Conservation (phyloP, 2,329 filamentous ascomycete species). For the Trichoderma guizhouense region DNA sequence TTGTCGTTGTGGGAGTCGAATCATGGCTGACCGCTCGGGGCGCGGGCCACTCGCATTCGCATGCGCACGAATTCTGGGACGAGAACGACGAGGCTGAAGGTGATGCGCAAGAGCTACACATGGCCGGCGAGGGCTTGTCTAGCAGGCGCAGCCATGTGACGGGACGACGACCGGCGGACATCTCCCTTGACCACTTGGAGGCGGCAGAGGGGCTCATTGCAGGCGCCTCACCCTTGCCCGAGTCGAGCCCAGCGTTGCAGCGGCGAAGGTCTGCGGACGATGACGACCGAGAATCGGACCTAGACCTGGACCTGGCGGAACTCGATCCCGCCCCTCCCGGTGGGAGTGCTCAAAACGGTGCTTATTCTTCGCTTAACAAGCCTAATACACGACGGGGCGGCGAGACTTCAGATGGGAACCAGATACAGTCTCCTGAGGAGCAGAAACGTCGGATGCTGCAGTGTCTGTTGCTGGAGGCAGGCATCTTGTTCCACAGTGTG, state of each 20-base stretch:
- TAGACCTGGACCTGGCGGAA: conserved; percentile 60
- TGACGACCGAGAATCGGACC: conserved; percentile 51
- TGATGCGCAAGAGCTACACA: conserved; percentile 26
- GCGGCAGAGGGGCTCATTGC: conserved; percentile 54
- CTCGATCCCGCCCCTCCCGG: conserved; percentile 44
- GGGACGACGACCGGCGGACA: conserved; percentile 44
- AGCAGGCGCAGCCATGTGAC: conserved; percentile 37
- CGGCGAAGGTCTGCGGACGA: conserved; percentile 31
- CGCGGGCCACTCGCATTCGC: conserved; percentile 59
- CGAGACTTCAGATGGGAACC: conserved; percentile 25
- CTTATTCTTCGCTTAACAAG: conserved; percentile 33
- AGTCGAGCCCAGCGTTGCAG: conserved; percentile 43
- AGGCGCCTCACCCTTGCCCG: conserved; percentile 56
- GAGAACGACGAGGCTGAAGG: conserved; percentile 43
- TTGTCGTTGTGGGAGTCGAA: conserved; percentile 80
- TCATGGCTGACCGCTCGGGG: conserved; percentile 79
- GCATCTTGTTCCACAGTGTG: conserved; percentile 79
- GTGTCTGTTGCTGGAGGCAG: conserved; percentile 75
- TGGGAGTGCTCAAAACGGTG: conserved; percentile 26
- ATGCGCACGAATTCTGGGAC: conserved; percentile 49
- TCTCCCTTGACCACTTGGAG: conserved; percentile 51
- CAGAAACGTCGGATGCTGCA: conserved; percentile 68
- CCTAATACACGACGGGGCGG: background rate
- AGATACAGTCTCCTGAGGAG: conserved; percentile 48
- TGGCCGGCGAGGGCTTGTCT: conserved; percentile 32